These are phyloP conservation scores for Phaeophleospora eucalypticola DNA, from an alignment of 2,329 filamentous ascomycete genomes.

Conservation along the genomic window DNA sequence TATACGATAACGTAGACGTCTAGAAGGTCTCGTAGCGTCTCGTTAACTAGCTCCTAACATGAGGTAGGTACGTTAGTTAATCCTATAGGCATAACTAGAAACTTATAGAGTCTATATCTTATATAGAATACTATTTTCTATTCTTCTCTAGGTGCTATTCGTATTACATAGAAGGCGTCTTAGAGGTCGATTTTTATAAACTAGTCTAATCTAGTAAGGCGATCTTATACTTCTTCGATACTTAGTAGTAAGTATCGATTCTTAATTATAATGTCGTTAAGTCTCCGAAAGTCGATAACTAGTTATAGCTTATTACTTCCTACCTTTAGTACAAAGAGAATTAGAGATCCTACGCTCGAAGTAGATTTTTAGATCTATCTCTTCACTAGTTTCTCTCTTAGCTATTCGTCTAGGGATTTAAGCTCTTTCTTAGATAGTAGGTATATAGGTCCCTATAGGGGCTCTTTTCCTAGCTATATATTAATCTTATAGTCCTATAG, in stretches of 20 bases:
- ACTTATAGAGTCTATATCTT: constrained; percentile 20
- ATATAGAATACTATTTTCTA: constrained; percentile 18
- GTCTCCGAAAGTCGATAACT: constrained; percentile 21
- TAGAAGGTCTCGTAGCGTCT: constrained; percentile 20
- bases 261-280: constrained; percentile 28
- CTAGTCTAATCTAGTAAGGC: constrained; percentile 11
- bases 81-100: constrained; percentile 23
- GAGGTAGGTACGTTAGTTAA: constrained; percentile 18
- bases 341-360: constrained; percentile 8
- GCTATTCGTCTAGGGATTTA: constrained; percentile 2
- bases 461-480: constrained; percentile 8
- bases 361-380: constrained; percentile 6
- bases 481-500: constrained; percentile 13
- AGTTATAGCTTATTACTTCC: constrained; percentile 14
- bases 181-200: constrained; percentile 24
- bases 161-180: constrained; percentile 22
- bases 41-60: constrained; percentile 27
- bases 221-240: constrained; percentile 20
- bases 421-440: constrained; percentile 7
- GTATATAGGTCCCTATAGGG: constrained; percentile 7
- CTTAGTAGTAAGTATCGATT: constrained; percentile 23
- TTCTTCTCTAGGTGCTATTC: constrained; percentile 22
- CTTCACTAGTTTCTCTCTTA: constrained; percentile 4
- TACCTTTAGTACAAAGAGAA: constrained; percentile 23
- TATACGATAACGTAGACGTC: constrained; percentile 18